These are phyloP conservation scores for Erysimum pusillum DNA, from an alignment of 441 rosid species.

Conservation along the genomic window DNA sequence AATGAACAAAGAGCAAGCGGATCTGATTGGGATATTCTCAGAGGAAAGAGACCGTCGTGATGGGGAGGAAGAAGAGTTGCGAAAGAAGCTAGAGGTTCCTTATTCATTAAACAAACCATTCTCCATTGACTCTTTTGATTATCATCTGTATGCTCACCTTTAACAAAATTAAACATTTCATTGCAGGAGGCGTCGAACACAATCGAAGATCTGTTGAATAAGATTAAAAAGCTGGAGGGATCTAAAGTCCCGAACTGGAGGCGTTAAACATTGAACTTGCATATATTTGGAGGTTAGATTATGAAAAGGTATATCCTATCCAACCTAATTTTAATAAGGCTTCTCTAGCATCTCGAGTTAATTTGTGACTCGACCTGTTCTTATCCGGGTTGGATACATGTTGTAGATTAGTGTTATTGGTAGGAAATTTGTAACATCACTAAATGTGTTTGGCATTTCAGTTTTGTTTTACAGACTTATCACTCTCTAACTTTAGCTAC, in stretches of 20 bases:
- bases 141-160: slow-evolving; percentile 6
- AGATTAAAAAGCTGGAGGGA: slow-evolving; percentile 40
- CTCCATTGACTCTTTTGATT: background rate
- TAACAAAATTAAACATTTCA: slow-evolving; percentile 5
- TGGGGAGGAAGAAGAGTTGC: slow-evolving; percentile 71
- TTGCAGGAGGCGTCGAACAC: slow-evolving; percentile 41
- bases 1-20: slow-evolving; percentile 76
- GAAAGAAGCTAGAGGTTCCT: slow-evolving; percentile 71
- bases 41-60: slow-evolving; percentile 85
- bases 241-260: slow-evolving; percentile 38
- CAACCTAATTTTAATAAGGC: background rate
- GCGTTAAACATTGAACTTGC: slow-evolving; percentile 34
- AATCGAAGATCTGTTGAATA: slow-evolving; percentile 41
- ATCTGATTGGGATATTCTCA: slow-evolving; percentile 68
- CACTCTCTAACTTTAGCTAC: background rate
- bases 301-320: background rate
- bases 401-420: slow-evolving; percentile 33
- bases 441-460: slow-evolving; percentile 12
- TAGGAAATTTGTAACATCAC: slow-evolving; percentile 4
- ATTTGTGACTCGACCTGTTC: slow-evolving; percentile 18
- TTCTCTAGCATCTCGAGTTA: slow-evolving; percentile 15
- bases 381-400: slow-evolving; percentile 26
- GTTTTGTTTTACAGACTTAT: background rate
- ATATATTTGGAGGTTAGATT: slow-evolving; percentile 9
- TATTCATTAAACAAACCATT: background rate